A percentile compares a stretch with the other conserved stretches of the same genome.
These are phyloP conservation scores for Saccharomycopsis olivae DNA, from an alignment of 805 yeast genomes.

Conservation along the genomic window DNA sequence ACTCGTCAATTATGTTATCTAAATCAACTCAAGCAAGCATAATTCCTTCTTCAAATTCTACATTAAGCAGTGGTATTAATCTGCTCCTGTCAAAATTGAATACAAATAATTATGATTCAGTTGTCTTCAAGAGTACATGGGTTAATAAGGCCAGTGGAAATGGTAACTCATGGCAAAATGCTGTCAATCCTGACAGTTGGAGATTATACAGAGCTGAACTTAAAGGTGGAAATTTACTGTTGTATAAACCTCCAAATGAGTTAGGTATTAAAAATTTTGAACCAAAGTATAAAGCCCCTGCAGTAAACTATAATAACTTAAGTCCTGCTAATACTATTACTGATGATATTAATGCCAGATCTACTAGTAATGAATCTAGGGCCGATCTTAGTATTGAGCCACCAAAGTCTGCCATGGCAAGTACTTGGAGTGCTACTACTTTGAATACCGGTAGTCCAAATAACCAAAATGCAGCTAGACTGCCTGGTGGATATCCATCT, in stretches of 20 bases:
- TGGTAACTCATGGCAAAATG: slow-evolving; percentile 18
- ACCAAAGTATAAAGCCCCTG: slow-evolving; percentile 11
- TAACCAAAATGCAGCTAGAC: neutral
- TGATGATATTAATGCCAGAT: slow-evolving; percentile 2
- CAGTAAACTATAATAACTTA: slow-evolving; percentile 6
- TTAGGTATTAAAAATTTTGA: slow-evolving; percentile 32
- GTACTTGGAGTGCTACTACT: slow-evolving; percentile 4
- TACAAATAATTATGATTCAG: slow-evolving; percentile 27
- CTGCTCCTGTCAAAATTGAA: neutral
- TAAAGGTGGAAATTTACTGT: slow-evolving; percentile 52
- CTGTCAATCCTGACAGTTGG: slow-evolving; percentile 21
- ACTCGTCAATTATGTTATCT: too few species aligned
- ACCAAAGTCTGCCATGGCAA: neutral
- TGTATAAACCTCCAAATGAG: slow-evolving; percentile 49
- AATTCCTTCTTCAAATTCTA: neutral
- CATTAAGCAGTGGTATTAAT: too few species aligned
- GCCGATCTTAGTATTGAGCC: neutral
- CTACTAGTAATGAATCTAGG: slow-evolving; percentile 1
- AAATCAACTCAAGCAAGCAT: neutral
- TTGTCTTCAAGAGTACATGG: slow-evolving; percentile 47
- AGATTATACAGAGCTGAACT: slow-evolving; percentile 54
- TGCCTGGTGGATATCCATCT: slow-evolving; percentile 6
- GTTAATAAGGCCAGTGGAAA: slow-evolving; percentile 39
- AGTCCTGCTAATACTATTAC: slow-evolving; percentile 7
- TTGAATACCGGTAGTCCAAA: neutral